These are phyloP conservation scores for Tulasnella calospora DNA, from an alignment of 768 basidiomycete species.

Conservation along the genomic window DNA sequence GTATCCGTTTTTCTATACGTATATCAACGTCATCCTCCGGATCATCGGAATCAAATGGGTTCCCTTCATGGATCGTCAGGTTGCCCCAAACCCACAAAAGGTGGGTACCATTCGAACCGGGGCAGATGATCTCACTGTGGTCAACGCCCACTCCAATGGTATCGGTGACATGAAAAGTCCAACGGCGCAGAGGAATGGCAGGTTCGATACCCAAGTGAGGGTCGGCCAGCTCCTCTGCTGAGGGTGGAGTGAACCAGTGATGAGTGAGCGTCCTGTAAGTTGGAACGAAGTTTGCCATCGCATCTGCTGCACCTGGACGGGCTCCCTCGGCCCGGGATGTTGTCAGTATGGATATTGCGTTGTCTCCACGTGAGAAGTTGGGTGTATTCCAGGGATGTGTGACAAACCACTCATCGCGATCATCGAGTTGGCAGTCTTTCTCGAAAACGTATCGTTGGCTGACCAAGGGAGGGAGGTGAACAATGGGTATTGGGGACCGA, in stretches of 20 bases:
- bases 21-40: neutral
- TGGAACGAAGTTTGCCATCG: neutral
- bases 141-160: neutral
- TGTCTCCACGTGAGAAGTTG: constrained; percentile 1
- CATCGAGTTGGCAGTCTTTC: neutral
- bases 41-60: neutral
- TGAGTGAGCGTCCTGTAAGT: constrained; percentile 20
- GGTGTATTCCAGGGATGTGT: constrained; percentile 25
- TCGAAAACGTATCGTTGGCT: constrained; percentile 1
- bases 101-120: constrained; percentile 21
- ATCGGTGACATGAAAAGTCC: constrained; percentile 18
- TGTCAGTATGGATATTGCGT: neutral
- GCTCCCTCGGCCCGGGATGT: neutral
- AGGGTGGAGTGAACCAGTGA: constrained; percentile 15
- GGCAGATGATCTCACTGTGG: constrained; percentile 16
- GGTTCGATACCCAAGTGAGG: neutral
- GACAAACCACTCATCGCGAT: constrained; percentile 3
- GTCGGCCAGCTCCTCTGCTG: neutral
- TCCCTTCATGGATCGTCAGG: neutral
- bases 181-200: constrained; percentile 8
- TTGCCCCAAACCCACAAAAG: constrained; percentile 20
- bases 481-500: neutral
- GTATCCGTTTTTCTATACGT: neutral
- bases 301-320: constrained; percentile 8
- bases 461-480: neutral